Evolutionary conservation across 2,329 filamentous ascomycete species (phyloP).

Genomic region (Phaeosphaeria sp.): DNA sequence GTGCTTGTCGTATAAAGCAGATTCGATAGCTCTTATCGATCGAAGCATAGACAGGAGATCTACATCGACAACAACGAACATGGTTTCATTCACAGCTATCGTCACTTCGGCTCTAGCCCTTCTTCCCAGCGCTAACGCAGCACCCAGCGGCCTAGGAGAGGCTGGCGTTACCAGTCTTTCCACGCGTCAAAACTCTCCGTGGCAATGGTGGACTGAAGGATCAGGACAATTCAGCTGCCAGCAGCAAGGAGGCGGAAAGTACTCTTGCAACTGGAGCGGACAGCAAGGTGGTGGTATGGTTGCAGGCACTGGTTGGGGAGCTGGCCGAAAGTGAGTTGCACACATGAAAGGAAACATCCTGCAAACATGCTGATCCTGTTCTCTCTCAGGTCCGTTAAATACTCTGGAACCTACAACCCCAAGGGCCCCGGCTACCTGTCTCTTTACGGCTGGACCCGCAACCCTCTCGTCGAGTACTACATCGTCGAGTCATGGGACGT

Average conservation of each 20-base stretch:
- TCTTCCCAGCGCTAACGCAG: slow-evolving; percentile 12
- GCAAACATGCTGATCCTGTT: not conserved
- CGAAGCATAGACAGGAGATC: not conserved
- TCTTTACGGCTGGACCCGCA: too few species aligned
- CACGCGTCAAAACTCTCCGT: slow-evolving; percentile 12
- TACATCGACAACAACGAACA: slow-evolving; percentile 1
- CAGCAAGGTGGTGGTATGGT: slow-evolving; percentile 20
- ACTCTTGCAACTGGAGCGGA: slow-evolving; percentile 20
- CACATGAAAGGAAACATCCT: not conserved
- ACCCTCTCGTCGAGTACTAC: slow-evolving; percentile 62
- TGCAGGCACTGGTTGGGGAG: slow-evolving; percentile 17
- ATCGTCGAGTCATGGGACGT: slow-evolving; percentile 57
- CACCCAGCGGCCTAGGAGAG: slow-evolving; percentile 9
- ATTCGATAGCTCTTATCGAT: not conserved
- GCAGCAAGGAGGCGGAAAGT: slow-evolving; percentile 20
- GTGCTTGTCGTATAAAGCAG: slow-evolving; percentile 8
- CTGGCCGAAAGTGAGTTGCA: slow-evolving; percentile 19
- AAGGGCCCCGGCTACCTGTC: slow-evolving; percentile 12
- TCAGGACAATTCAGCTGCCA: slow-evolving; percentile 20
- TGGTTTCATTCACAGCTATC: slow-evolving; percentile 16
- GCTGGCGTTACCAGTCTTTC: slow-evolving; percentile 5
- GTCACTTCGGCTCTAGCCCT: slow-evolving; percentile 14
- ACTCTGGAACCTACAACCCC: slow-evolving; percentile 33
- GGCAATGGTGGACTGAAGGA: slow-evolving; percentile 23
- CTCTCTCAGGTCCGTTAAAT: slow-evolving; percentile 25